Percentiles rank a stretch among this genome's conserved stretches.
phyloP scores from a whole-genome alignment of 257 asterid species.

The Nicotiana noctiflora region DNA sequence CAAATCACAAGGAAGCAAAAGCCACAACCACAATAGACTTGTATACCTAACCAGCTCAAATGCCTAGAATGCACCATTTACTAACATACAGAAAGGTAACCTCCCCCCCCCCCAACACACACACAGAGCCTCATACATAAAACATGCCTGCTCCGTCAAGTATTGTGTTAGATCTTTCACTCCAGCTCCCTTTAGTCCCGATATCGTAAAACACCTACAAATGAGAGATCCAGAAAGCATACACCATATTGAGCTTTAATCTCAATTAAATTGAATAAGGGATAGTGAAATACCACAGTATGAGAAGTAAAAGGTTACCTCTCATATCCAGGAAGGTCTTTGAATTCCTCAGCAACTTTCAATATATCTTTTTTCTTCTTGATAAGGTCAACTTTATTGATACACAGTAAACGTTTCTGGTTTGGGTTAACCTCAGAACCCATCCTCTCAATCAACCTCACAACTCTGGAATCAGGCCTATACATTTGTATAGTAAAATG shows the following conservation, averaged over 20 bases:
- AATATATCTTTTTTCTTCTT: constrained; percentile 64
- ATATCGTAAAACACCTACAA: constrained; percentile 66
- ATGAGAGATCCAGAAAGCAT: constrained; percentile 4
- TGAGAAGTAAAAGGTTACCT: constrained; percentile 34
- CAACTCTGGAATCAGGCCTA: constrained; percentile 94
- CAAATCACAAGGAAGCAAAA: not conserved
- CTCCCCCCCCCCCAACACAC: no score
- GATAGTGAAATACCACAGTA: not conserved
- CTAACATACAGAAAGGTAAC: not conserved
- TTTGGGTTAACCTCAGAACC: constrained; percentile 52
- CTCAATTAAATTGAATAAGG: not conserved
- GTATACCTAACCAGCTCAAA: not conserved
- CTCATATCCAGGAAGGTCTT: constrained; percentile 79
- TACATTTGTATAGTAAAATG: not conserved
- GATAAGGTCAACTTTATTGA: constrained; percentile 87
- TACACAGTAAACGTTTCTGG: constrained; percentile 81
- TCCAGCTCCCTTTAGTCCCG: constrained; percentile 92
- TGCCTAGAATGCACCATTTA: not conserved
- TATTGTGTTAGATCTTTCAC: constrained; percentile 66
- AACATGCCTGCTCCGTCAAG: constrained; percentile 60
- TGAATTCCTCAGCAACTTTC: constrained; percentile 68
- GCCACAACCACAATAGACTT: not conserved
- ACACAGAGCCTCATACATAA: not conserved
- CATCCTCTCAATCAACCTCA: constrained; percentile 84
- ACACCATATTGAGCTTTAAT: constrained; percentile 18